These are phyloP conservation scores for Irpex lacteus DNA, from an alignment of 1,284 basidiomycete species.

Conservation along the genomic window DNA sequence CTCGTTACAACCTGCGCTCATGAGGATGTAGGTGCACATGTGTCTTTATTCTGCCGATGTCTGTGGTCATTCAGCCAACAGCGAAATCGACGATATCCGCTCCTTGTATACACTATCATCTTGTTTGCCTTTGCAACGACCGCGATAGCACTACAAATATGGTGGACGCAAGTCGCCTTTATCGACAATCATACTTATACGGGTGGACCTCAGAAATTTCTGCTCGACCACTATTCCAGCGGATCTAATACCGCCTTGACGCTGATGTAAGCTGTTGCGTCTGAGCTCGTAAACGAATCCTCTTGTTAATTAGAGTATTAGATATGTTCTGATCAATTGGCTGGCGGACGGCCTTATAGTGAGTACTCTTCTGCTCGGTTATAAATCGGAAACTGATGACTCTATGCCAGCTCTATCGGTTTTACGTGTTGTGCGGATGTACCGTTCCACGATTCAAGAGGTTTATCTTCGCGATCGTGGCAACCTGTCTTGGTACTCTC, in stretches of 20 bases:
- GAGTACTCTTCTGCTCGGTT: neutral
- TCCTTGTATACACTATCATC: constrained; percentile 9
- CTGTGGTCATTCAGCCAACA: constrained; percentile 5
- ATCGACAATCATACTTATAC: constrained; percentile 9
- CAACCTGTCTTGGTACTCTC: constrained; percentile 12
- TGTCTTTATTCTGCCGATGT: constrained; percentile 8
- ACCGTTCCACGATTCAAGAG: neutral
- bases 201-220: constrained; percentile 17
- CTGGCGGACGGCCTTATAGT: constrained; percentile 32
- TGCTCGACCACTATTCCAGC: constrained; percentile 18
- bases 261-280: constrained; percentile 22
- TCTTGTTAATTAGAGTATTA: constrained; percentile 6
- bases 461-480: neutral
- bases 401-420: constrained; percentile 25
- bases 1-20: neutral
- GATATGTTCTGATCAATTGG: constrained; percentile 34
- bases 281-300: too few species aligned
- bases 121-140: constrained; percentile 12
- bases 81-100: neutral
- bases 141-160: constrained; percentile 14
- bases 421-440: constrained; percentile 19
- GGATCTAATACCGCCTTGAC: constrained; percentile 22
- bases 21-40: constrained; percentile 10
- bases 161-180: constrained; percentile 16
- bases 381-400: neutral